Evolutionary conservation across 164 flowering plant species (phyloP).

Genomic region (Stephania cephalantha): DNA sequence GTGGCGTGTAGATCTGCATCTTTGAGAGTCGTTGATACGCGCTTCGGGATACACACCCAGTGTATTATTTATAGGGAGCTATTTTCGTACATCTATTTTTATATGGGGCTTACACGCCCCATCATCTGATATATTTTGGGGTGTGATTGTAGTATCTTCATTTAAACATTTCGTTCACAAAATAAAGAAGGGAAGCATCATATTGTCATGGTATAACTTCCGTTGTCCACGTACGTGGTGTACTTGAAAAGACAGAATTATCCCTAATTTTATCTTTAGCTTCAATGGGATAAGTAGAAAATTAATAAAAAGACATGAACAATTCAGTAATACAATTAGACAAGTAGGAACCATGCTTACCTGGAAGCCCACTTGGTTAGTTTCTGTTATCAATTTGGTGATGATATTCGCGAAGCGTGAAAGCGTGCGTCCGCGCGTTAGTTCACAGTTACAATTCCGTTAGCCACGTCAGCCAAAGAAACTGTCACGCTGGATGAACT

Average conservation of each 20-base stretch:
- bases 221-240: background rate
- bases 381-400: no score
- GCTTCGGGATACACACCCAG: no score
- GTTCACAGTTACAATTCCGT: background rate
- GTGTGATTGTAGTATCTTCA: no score
- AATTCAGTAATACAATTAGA: background rate
- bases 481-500: background rate
- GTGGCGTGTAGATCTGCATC: no score
- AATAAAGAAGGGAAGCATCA: no score
- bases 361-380: background rate
- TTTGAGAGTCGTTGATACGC: no score
- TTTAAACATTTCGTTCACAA: no score
- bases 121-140: no score
- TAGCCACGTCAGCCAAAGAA: background rate
- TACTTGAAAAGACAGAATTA: background rate
- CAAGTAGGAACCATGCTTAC: background rate
- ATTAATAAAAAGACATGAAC: background rate
- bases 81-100: no score
- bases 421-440: background rate
- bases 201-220: no score
- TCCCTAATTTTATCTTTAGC: background rate
- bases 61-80: no score
- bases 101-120: no score
- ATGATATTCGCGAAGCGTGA: background rate
- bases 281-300: background rate